Conservation (phyloP, 352 stramenopile genomes). For the Phytopythium litorale region DNA sequence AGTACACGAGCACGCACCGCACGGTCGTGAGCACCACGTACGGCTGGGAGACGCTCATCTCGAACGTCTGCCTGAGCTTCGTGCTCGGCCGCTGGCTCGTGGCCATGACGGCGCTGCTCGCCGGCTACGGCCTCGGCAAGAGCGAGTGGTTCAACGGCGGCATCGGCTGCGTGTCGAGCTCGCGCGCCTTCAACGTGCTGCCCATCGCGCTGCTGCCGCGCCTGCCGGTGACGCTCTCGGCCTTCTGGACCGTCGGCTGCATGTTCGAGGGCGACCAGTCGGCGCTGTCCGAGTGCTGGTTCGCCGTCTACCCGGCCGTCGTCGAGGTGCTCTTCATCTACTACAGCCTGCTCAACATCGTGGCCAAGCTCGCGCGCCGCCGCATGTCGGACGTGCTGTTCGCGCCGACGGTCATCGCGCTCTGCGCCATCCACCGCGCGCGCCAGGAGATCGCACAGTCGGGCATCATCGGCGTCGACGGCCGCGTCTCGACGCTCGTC, state of each 20-base stretch:
- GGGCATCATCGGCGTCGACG: conserved; percentile 19
- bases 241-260: conserved; percentile 36
- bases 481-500: conserved; percentile 26
- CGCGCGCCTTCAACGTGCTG: conserved; percentile 34
- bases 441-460: conserved; percentile 16
- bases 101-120: conserved; percentile 33
- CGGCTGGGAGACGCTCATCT: conserved; percentile 39
- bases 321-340: conserved; percentile 32
- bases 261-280: conserved; percentile 43
- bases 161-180: conserved; percentile 34
- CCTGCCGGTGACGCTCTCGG: conserved; percentile 34
- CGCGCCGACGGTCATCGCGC: conserved; percentile 28
- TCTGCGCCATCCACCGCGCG: conserved; percentile 31
- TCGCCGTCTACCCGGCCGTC: conserved; percentile 41
- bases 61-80: conserved; percentile 32
- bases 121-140: conserved; percentile 14
- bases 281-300: conserved; percentile 38
- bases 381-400: conserved; percentile 36
- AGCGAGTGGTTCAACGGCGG: conserved; percentile 25
- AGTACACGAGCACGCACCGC: conserved; percentile 12
- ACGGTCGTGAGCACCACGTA: conserved; percentile 25
- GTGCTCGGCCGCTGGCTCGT: conserved; percentile 41
- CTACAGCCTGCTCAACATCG: conserved; percentile 44
- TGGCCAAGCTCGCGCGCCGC: conserved; percentile 27
- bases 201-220: conserved; percentile 36